Percentiles rank a stretch among this genome's conserved stretches.
Conservation (phyloP, 257 asterid genomes). For the Primulina huaijiensis region DNA sequence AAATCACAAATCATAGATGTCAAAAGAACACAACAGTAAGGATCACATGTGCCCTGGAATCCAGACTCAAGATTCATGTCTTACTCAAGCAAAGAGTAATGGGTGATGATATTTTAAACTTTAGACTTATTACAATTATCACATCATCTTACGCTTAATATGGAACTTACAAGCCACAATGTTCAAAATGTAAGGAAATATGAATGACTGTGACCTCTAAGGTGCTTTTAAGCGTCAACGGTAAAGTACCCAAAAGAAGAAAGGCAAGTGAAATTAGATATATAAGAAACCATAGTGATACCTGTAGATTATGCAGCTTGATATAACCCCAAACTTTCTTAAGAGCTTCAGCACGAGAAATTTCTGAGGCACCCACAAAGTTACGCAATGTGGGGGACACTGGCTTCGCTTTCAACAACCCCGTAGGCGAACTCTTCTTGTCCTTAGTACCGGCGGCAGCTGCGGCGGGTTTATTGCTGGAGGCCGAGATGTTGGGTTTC, state of each 20-base stretch:
- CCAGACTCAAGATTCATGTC: no score
- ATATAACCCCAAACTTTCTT: constrained; percentile 60
- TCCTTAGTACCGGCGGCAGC: constrained; percentile 27
- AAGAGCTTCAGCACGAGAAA: constrained; percentile 49
- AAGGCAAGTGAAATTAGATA: not conserved
- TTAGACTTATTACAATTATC: no score
- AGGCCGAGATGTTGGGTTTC: constrained; percentile 29
- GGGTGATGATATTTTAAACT: no score
- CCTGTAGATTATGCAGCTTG: constrained; percentile 63
- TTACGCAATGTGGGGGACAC: constrained; percentile 45
- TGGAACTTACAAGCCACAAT: no score
- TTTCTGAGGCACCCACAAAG: constrained; percentile 48
- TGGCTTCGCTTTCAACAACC: constrained; percentile 36
- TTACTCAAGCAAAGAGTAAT: no score
- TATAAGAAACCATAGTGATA: constrained; percentile 1
- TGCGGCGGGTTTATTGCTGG: constrained; percentile 31
- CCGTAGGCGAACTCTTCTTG: constrained; percentile 24
- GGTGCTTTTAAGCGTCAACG: no score
- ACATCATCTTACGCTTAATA: no score
- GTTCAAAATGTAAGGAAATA: no score
- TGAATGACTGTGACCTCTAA: no score
- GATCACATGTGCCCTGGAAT: no score
- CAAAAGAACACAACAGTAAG: not conserved
- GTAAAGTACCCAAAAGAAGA: not conserved
- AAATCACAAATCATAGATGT: not conserved